Base-by-base conservation (phyloP, 1,284 basidiomycete species). In the Fomes fomentarius region DNA sequence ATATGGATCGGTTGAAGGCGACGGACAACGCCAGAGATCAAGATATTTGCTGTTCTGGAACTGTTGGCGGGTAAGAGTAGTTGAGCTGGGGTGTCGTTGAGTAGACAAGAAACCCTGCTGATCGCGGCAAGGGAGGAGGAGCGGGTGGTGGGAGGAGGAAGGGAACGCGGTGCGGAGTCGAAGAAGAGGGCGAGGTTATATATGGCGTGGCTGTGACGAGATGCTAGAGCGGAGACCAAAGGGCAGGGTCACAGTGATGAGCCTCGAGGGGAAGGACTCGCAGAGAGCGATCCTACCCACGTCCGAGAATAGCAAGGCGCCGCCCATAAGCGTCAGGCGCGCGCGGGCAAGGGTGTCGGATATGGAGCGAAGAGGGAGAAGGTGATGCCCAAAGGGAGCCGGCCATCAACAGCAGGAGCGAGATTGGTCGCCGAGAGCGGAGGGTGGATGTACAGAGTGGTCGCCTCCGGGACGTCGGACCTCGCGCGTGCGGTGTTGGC, bases 381-480 rank as follows among this genome's bases (percentile, higher is more conserved):
- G 25, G 10, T 12, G 21, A 43, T 47, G 43, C 40, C 56, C 47
- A 33, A 55, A 34, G 37, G 19, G 39, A 11, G 43, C 56, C 59
- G 59, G 59, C 34, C 55, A 57, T 55, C 59, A 57, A 52, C 35
- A 22, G 28, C 41, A 37, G 21, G 30, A 14, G 43, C 31, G 30
- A n/a, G n/a, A 33, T 31, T 46, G 50, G 47, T 52, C 49, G 42
- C 55, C 58, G 55, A 50, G 46, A 39, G 21, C 15, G 19, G n/a
- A n/a, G n/a, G n/a, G n/a, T n/a, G n/a, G n/a, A n/a, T 19, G 43
- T 26, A 49, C 30, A 6, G 47, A 35, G 37, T 11, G 35, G 49
- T 57, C 58, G 55, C 47, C 55, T 60, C 58, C 58, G 58, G 49
- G 35, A 21, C 17, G 30, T 54, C 58, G 58, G 57, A 56, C 30